Conservation (phyloP, 306 rosid genomes). For the Geum urbanum region DNA sequence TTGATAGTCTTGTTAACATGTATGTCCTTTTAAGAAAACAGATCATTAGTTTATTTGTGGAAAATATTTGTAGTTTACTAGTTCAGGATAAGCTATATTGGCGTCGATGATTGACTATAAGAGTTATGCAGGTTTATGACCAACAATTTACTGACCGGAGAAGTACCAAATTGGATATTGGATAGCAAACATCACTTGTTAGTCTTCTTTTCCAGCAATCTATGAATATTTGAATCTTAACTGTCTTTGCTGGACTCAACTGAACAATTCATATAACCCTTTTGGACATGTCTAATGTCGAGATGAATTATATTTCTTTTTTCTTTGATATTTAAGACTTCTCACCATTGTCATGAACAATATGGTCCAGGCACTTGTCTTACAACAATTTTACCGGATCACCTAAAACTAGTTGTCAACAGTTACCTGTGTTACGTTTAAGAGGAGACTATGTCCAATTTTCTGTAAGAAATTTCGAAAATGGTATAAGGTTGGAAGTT, state of each 20-base stretch:
- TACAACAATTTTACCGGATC: conserved; percentile 62
- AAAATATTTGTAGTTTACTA: neutral
- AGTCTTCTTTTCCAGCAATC: conserved; percentile 25
- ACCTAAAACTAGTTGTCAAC: conserved; percentile 24
- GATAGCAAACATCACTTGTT: conserved; percentile 31
- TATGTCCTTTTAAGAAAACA: conserved; percentile 32
- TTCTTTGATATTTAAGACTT: neutral
- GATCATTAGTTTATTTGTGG: neutral
- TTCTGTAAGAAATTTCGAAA: too few relatives aligned
- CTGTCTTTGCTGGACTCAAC: neutral
- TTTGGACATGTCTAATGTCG: conserved; percentile 1
- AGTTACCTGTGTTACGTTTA: conserved; percentile 31
- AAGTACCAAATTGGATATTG: conserved; percentile 52
- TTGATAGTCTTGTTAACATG: conserved; percentile 28
- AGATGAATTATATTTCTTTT: neutral
- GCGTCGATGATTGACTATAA: neutral
- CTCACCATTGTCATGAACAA: conserved; percentile 14
- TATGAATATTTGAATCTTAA: conserved; percentile 5
- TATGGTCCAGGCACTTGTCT: conserved; percentile 71
- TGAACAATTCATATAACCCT: neutral
- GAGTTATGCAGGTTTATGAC: conserved; percentile 60
- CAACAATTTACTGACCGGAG: conserved; percentile 62
- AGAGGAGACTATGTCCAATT: too few relatives aligned
- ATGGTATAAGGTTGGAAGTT: too few relatives aligned
- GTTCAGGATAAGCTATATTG: neutral